These are phyloP conservation scores for Beauveria caledonica DNA, from an alignment of 2,329 filamentous ascomycete genomes.

Conservation along the genomic window DNA sequence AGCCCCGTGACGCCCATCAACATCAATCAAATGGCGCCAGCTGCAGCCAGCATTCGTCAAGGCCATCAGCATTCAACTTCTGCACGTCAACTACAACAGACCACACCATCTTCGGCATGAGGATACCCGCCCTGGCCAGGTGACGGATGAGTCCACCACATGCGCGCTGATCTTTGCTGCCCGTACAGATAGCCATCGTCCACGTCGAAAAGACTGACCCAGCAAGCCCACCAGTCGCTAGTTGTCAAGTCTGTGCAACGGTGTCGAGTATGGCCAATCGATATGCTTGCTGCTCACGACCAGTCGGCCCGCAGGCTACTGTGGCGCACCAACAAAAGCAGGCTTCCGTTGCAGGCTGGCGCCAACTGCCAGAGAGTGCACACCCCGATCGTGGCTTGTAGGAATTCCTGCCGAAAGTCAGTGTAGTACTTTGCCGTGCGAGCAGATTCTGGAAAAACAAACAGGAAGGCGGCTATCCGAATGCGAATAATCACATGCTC, in stretches of 20 bases:
- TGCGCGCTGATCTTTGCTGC: not conserved
- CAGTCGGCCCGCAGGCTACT: constrained; percentile 1
- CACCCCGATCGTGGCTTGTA: constrained; percentile 1
- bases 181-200: not conserved
- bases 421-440: not conserved
- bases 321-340: constrained; percentile 1
- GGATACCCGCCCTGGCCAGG: not conserved
- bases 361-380: not conserved
- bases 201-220: not conserved
- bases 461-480: not conserved
- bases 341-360: not conserved
- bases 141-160: constrained; percentile 6
- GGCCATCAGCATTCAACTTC: not conserved
- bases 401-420: not conserved
- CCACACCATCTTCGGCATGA: not conserved
- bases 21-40: not conserved
- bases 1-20: constrained; percentile 1
- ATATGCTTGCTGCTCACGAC: not conserved
- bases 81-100: not conserved
- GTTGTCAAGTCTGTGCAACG: not conserved
- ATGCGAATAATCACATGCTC: not conserved
- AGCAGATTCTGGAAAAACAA: not conserved
- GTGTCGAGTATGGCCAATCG: constrained; percentile 2
- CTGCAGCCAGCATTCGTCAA: not conserved
- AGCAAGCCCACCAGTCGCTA: not conserved